phyloP scores from a whole-genome alignment of 2,329 filamentous ascomycete species.

The Diplodia scrobiculata region DNA sequence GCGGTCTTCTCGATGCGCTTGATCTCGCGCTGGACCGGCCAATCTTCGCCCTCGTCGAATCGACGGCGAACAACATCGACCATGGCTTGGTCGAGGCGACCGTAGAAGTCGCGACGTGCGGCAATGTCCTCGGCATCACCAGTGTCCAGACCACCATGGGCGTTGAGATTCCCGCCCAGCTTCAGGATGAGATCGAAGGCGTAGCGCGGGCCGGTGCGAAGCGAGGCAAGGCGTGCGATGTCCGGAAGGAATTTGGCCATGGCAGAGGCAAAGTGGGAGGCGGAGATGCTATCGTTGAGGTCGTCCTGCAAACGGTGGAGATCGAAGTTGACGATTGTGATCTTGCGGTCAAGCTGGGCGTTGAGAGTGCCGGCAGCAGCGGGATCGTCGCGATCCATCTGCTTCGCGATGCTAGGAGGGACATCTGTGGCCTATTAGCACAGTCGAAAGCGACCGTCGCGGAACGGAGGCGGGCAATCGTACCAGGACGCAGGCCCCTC shows the following conservation, averaged over 20 bases:
- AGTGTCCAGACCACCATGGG: slow-evolving; percentile 55
- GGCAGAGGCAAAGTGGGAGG: slow-evolving; percentile 56
- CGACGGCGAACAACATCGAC: slow-evolving; percentile 55
- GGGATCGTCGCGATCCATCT: slow-evolving; percentile 55
- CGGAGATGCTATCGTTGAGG: slow-evolving; percentile 57
- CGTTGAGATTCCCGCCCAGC: slow-evolving; percentile 59
- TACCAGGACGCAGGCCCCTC: slow-evolving; percentile 56
- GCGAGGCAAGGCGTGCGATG: slow-evolving; percentile 53
- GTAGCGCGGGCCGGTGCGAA: slow-evolving; percentile 53
- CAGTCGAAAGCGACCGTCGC: background rate
- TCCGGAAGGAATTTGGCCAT: slow-evolving; percentile 60
- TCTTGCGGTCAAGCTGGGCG: slow-evolving; percentile 60
- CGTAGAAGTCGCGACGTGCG: slow-evolving; percentile 56
- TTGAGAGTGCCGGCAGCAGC: slow-evolving; percentile 56
- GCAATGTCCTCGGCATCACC: slow-evolving; percentile 52
- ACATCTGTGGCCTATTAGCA: slow-evolving; percentile 48
- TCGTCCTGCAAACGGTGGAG: slow-evolving; percentile 59
- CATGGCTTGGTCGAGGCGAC: slow-evolving; percentile 53
- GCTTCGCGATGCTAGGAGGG: slow-evolving; percentile 54
- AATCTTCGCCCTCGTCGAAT: slow-evolving; percentile 56
- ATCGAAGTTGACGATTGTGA: slow-evolving; percentile 61
- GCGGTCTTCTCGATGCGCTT: slow-evolving; percentile 61
- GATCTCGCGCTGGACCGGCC: slow-evolving; percentile 56
- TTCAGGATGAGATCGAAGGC: slow-evolving; percentile 59
- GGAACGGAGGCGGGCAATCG: slow-evolving; percentile 30